Evolutionary conservation across 2,329 filamentous ascomycete genomes (phyloP), one percentile per base, ranked within the genome.

Genomic region (Cytospora paraplurivora): DNA sequence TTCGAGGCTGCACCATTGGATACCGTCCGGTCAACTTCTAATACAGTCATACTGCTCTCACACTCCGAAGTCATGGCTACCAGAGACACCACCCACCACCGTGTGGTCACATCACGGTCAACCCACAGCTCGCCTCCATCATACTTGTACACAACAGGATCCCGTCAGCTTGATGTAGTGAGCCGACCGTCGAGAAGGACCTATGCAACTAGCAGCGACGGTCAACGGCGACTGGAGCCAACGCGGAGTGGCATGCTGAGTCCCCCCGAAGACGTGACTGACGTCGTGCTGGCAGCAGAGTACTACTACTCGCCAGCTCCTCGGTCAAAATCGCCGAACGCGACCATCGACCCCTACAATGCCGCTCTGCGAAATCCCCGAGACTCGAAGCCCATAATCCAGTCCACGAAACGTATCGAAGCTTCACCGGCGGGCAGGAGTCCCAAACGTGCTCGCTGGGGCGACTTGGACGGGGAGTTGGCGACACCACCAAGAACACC

Each of bases 401-500:
- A 13, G 6, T 21, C 15, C 17, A 37, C 2, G 38, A 7, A 33
- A n/a, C 4, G 17, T 12, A 33, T 19, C n/a, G 44, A 47, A 34
- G 11, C 1, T 5, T 19, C 33, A 44, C 7, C 34, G 35, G 5
- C 19, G 7, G 15, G 49, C 1, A 19, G 7, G 21, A 59, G 7
- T 7, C 21, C 37, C 10, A 41, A 34, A 6, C 19, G 38, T 51
- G 47, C 49, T 50, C 52, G 53, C 13, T 50, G 53, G 38, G 44
- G n/a, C 17, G 55, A 63, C 33, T 15, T 60, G 33, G 32, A 38
- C 38, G 37, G 41, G 21, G 33, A 44, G 33, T 38, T 56, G 34
- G 7, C 53, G 19, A 59, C 58, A 8, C 62, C 57, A 6, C 64
- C 64, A 17, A 41, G 19, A 32, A 66, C 62, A 17, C 64, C 64